These are phyloP conservation scores for Fusarium globosum DNA, from an alignment of 2,329 filamentous ascomycete genomes.

Conservation along the genomic window DNA sequence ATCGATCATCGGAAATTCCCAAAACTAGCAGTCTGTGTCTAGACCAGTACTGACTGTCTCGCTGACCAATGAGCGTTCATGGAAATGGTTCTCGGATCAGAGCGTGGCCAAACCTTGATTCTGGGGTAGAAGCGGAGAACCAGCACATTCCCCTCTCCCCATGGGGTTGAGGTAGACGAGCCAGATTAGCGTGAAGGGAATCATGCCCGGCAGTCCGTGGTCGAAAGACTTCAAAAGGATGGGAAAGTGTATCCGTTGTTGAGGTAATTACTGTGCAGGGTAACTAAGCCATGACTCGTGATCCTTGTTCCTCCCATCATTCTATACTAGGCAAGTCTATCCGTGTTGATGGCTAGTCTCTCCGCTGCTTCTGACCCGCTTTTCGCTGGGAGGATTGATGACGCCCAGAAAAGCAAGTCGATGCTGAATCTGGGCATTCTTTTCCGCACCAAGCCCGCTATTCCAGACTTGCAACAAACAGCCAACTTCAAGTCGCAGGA, in stretches of 20 bases:
- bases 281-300: background rate
- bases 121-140: conserved; percentile 7
- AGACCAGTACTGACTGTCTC: background rate
- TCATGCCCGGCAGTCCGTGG: background rate
- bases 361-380: background rate
- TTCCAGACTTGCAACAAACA: background rate
- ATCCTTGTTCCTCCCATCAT: background rate
- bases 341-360: background rate
- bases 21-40: background rate
- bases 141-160: background rate
- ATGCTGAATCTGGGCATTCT: background rate
- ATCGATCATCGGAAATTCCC: background rate
- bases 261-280: background rate
- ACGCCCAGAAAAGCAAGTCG: background rate
- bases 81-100: background rate
- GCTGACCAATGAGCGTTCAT: background rate
- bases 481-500: background rate
- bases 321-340: background rate
- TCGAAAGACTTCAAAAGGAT: background rate
- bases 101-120: background rate
- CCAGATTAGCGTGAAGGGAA: background rate
- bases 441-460: background rate
- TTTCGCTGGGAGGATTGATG: background rate
- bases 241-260: background rate
- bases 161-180: background rate